Conservation (phyloP, 2,329 filamentous ascomycete species). For the Colletotrichum salicis region DNA sequence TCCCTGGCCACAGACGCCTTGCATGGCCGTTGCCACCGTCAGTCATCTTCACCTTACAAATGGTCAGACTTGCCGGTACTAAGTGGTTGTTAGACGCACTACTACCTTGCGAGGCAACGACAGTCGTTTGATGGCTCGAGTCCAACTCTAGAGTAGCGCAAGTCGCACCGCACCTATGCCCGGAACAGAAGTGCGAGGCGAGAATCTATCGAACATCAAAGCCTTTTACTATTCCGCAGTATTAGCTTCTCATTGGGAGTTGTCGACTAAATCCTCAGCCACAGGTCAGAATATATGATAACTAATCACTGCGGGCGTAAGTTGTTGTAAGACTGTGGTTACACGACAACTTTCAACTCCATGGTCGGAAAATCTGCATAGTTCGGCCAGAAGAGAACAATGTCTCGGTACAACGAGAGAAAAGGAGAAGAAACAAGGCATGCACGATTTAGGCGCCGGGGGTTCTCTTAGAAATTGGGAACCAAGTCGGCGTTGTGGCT, state of each 20-base stretch:
- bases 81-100: background rate
- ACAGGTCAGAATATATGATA: background rate
- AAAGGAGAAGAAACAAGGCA: background rate
- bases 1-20: background rate
- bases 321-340: background rate
- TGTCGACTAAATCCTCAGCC: background rate
- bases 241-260: slow-evolving; percentile 1
- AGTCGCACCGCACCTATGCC: background rate
- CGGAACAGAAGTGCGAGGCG: slow-evolving; percentile 11
- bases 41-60: background rate
- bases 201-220: background rate
- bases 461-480: background rate
- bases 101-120: background rate
- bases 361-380: slow-evolving; percentile 18
- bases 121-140: background rate
- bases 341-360: background rate
- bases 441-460: background rate
- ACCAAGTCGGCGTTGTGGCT: background rate
- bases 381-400: background rate
- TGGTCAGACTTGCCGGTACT: background rate
- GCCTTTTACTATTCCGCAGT: background rate
- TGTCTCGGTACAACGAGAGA: background rate
- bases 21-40: background rate
- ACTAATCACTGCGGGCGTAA: background rate
- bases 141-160: background rate